Conservation (phyloP, 2,329 filamentous ascomycete genomes). For the Aspergillus fijiensis region DNA sequence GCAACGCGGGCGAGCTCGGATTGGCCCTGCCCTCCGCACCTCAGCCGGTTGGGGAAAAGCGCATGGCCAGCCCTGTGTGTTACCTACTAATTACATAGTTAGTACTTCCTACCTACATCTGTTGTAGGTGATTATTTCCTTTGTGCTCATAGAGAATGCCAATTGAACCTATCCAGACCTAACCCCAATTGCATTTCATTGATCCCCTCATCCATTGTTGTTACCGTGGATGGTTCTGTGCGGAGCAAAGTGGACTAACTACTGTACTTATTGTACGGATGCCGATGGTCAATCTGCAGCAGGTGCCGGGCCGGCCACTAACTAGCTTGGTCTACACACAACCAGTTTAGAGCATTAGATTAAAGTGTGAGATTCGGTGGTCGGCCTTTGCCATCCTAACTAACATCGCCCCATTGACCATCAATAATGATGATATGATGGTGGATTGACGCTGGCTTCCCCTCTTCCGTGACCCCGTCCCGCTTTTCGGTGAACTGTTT, state of each 20-base stretch:
- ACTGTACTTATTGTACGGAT: not conserved
- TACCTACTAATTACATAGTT: no score
- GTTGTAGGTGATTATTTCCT: no score
- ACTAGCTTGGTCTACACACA: not conserved
- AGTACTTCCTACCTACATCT: no score
- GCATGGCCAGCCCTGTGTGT: not conserved
- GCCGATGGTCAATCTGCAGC: not conserved
- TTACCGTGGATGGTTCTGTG: not conserved
- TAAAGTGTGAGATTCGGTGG: not conserved
- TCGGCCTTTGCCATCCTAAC: no score
- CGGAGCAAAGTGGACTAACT: not conserved
- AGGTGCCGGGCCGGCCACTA: not conserved
- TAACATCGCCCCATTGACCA: not conserved
- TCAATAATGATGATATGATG: no score
- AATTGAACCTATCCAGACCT: no score
- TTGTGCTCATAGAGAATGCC: no score
- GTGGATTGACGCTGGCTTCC: constrained; percentile 1
- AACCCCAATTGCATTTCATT: no score
- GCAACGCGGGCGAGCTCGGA: constrained; percentile 9
- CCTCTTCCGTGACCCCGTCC: constrained; percentile 5
- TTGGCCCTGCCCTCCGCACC: constrained; percentile 17
- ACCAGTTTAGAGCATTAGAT: not conserved
- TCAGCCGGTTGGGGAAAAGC: not conserved
- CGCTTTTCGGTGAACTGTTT: constrained; percentile 23
- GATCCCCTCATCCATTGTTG: no score